Conservation (phyloP, 139 green algal genomes). For the Volvox africanus region DNA sequence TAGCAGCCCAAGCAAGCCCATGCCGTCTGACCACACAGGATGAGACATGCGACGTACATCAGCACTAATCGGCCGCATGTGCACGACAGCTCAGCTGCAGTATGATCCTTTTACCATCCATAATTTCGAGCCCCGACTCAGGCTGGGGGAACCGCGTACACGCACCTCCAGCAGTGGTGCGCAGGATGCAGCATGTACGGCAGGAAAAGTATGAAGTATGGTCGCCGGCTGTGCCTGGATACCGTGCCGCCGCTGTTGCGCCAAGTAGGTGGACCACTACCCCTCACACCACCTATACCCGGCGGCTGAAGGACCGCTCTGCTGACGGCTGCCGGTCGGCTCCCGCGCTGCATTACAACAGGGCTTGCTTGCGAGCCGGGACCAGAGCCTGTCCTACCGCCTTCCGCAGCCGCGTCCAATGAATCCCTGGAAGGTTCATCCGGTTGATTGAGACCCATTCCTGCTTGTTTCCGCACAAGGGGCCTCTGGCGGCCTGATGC, state of each 20-base stretch:
- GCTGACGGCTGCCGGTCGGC: not conserved
- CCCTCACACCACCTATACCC: not conserved
- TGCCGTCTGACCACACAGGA: too few relatives aligned
- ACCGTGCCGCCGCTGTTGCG: too few relatives aligned
- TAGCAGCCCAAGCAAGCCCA: too few relatives aligned
- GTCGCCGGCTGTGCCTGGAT: not conserved
- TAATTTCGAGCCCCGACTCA: too few relatives aligned
- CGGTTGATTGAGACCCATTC: not conserved
- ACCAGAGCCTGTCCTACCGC: not conserved
- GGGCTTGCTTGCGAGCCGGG: not conserved
- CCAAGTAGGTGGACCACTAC: too few relatives aligned
- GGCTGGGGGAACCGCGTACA: not conserved
- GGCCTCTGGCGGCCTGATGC: not conserved
- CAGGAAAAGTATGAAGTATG: constrained; percentile 39
- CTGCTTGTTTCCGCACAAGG: not conserved
- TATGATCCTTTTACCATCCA: too few relatives aligned
- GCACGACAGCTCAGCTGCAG: too few relatives aligned
- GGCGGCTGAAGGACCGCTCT: not conserved
- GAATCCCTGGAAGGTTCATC: not conserved
- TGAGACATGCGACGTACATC: too few relatives aligned
- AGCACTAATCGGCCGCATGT: too few relatives aligned
- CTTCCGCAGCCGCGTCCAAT: not conserved
- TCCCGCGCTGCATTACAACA: not conserved
- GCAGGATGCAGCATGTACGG: constrained; percentile 44
- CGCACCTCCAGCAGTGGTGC: constrained; percentile 21